Evolutionary conservation across 2,329 filamentous ascomycete species (phyloP), one percentile per base, ranked within the genome.

Genomic region (Aspergillus puulaauensis): DNA sequence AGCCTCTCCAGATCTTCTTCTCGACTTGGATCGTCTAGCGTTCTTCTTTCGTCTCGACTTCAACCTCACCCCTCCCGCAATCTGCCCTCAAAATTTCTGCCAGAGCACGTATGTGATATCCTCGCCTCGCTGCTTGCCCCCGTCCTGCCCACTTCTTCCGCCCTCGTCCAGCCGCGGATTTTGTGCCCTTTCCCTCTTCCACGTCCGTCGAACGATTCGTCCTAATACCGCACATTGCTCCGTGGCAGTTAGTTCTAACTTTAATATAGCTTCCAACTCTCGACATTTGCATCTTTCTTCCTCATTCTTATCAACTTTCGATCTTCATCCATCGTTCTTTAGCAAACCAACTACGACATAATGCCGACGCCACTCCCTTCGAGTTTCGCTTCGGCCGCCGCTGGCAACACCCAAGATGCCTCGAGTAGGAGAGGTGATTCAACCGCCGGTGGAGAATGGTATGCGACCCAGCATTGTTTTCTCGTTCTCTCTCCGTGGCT

Each of bases 371-470:
- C 89, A 79, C 84, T 91, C 75, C 87, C 89, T 69, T 91, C 90
- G 68, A 92, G 88, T 82, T 93, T 93, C 79, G 90, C 90, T 74
- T 91, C 90, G 72, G 90, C 90, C 69, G 90, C 90, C 67, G 89
- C 90, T 73, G 89, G 89, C 75, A 89, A 90, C 75, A 87, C 83
- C 68, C 79, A 75, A 81, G 73, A 86, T 74, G 77, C 84, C 82
- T 73, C 85, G 84, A 75, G 82, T 82, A 78, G 77, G 76, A 77
- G 84, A 81, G 73, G 78, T 75, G 74, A 85, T 83, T 77, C 80
- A 74, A 69, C 84, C 73, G 78, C 79, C 64, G 84, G 84, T 74
- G 87, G 85, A 78, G 89, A 91, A 76, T 91, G 89, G 89, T 91
- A 83, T 76, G 87, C 59, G 56, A 55, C 54, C 40, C 44, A 56